Conservation (phyloP, 768 basidiomycete species). For the Rhizopogon vulgaris region DNA sequence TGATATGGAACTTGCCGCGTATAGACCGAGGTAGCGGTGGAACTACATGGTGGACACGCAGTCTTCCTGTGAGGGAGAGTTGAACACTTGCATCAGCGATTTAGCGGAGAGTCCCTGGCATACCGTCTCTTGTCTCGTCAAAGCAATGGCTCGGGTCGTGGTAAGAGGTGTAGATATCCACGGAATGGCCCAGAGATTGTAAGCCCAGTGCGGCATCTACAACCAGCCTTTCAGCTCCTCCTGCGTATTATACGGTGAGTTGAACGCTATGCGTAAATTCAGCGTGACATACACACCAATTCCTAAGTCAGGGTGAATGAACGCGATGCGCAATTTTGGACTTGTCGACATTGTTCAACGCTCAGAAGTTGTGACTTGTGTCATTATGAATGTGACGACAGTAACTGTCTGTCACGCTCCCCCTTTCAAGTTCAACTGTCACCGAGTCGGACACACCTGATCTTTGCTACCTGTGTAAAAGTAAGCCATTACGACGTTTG, state of each 20-base stretch:
- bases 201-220: conserved; percentile 93
- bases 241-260: conserved; percentile 32
- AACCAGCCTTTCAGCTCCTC: conserved; percentile 91
- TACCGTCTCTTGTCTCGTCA: conserved; percentile 89
- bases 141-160: conserved; percentile 87
- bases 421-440: too few species aligned
- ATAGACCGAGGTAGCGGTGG: conserved; percentile 79
- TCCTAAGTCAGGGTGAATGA: conserved; percentile 92
- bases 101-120: conserved; percentile 10
- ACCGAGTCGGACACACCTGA: too few species aligned
- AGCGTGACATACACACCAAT: conserved; percentile 52
- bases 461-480: too few species aligned
- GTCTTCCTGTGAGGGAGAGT: conserved; percentile 51
- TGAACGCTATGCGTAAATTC: neutral
- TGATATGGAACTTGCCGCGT: conserved; percentile 77
- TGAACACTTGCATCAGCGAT: neutral
- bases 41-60: conserved; percentile 64
- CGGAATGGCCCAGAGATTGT: conserved; percentile 74
- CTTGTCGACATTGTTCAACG: neutral
- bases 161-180: conserved; percentile 90
- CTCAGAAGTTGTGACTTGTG: neutral
- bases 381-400: neutral
- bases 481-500: too few species aligned
- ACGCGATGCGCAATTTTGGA: conserved; percentile 53
- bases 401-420: neutral